phyloP scores from a whole-genome alignment of 306 rosid genomes.

The Trichosanthes truncata region DNA sequence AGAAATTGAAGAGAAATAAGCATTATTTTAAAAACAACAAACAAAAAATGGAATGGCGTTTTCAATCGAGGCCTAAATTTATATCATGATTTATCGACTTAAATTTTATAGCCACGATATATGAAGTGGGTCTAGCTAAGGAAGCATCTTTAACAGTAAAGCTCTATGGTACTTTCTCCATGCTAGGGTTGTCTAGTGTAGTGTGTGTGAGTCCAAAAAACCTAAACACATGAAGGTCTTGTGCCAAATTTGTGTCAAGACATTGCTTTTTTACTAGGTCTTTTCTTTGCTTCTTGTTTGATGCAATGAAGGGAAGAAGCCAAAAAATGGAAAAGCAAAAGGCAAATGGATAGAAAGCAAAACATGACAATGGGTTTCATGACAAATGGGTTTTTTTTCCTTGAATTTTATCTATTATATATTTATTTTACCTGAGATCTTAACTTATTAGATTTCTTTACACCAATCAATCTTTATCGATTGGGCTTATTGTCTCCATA shows the following conservation, averaged over 20 bases:
- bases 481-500: not conserved
- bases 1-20: no score
- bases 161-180: not conserved
- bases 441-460: no score
- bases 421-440: not conserved
- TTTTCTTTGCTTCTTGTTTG: slow-evolving; percentile 1
- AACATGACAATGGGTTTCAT: no score
- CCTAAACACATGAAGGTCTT: slow-evolving; percentile 1
- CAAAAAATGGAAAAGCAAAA: not conserved
- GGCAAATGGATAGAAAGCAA: no score
- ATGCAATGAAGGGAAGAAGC: not conserved
- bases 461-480: not conserved
- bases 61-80: no score
- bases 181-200: not conserved
- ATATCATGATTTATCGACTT: no score
- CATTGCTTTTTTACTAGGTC: not conserved
- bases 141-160: not conserved
- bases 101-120: no score
- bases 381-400: no score
- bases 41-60: no score
- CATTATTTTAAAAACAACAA: no score
- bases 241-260: slow-evolving; percentile 1
- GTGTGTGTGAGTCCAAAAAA: not conserved
- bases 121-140: no score
- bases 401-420: not conserved